phyloP scores from a whole-genome alignment of 805 yeast species.

The Nakazawaea molendinolei region DNA sequence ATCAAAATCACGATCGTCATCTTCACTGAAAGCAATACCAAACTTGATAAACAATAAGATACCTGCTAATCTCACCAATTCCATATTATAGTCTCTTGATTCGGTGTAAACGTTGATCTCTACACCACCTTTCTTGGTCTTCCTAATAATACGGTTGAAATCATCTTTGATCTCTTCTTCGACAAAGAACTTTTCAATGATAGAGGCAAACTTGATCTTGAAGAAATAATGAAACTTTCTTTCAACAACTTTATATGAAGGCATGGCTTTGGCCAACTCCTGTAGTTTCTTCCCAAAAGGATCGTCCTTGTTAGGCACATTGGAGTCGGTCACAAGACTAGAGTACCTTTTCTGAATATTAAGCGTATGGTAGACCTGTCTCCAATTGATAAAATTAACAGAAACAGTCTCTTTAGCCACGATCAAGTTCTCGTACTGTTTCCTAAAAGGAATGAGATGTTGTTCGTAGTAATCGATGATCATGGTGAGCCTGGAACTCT shows the following conservation, averaged over 20 bases:
- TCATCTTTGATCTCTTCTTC: slow-evolving; percentile 3
- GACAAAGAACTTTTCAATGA: slow-evolving; percentile 1
- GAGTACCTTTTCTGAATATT: slow-evolving; percentile 9
- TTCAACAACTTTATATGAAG: slow-evolving; percentile 4
- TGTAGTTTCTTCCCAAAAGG: slow-evolving; percentile 11
- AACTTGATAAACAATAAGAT: slow-evolving; percentile 8
- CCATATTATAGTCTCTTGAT: slow-evolving; percentile 1
- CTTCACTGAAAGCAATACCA: slow-evolving; percentile 4
- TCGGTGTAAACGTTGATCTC: slow-evolving; percentile 7
- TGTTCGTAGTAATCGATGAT: background rate
- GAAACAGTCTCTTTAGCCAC: slow-evolving; percentile 1
- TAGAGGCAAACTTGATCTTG: slow-evolving; percentile 5
- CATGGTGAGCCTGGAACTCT: background rate
- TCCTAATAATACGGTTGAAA: slow-evolving; percentile 7
- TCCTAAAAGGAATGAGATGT: background rate
- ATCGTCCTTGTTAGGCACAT: slow-evolving; percentile 6
- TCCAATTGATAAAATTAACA: slow-evolving; percentile 3
- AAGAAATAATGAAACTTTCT: slow-evolving; percentile 7
- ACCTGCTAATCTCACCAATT: slow-evolving; percentile 5
- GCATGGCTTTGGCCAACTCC: slow-evolving; percentile 7
- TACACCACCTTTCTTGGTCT: slow-evolving; percentile 10
- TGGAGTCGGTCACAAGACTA: slow-evolving; percentile 2
- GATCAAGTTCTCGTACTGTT: slow-evolving; percentile 1
- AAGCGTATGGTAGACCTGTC: slow-evolving; percentile 2
- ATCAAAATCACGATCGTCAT: slow-evolving; percentile 4